phyloP scores from a whole-genome alignment of 306 rosid genomes.

The Cajanus cajan region DNA sequence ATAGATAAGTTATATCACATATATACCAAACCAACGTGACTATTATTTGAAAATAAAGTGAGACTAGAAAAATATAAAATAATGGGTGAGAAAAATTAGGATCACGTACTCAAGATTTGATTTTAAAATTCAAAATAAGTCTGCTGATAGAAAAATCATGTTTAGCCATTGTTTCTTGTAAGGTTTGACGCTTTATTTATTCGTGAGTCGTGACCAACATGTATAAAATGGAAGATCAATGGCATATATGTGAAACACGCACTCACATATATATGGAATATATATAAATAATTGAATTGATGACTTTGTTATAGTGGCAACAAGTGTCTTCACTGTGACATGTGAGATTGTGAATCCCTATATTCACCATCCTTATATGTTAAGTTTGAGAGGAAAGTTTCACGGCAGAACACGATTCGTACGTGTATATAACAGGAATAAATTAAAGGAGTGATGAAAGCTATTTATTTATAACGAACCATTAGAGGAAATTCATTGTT shows the following conservation, averaged over 20 bases:
- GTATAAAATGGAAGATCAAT: neutral
- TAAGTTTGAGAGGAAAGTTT: neutral
- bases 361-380: neutral
- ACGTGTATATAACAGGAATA: neutral
- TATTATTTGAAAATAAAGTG: too few species aligned
- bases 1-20: too few species aligned
- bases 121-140: too few species aligned
- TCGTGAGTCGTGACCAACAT: neutral
- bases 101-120: too few species aligned
- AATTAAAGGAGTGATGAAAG: slow-evolving; percentile 13
- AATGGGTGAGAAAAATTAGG: too few species aligned
- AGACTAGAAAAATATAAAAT: too few species aligned
- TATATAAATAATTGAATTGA: neutral
- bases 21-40: too few species aligned
- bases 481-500: neutral
- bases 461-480: neutral
- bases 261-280: neutral
- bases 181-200: neutral
- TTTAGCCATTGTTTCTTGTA: neutral
- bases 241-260: neutral
- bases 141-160: neutral
- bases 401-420: slow-evolving; percentile 2
- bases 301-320: neutral
- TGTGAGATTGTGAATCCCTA: neutral
- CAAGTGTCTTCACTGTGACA: neutral